Evolutionary conservation across 805 yeast species (phyloP), one percentile per base, ranked within the genome.

Genomic region (Yarrowia porcina): DNA sequence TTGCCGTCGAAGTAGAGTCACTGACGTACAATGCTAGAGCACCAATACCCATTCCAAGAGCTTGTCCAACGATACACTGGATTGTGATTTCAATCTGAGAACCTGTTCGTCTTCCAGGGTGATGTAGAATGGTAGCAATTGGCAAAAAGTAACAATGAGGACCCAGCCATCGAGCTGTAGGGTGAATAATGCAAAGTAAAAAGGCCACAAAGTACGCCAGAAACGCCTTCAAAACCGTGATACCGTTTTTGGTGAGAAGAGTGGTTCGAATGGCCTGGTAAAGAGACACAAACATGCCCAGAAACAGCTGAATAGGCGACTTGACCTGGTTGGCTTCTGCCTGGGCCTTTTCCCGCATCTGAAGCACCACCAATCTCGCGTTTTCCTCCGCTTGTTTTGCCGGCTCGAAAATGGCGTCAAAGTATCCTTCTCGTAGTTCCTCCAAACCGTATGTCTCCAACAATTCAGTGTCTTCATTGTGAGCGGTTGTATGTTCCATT

Each of bases 401-500:
- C 18, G 21, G 67, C 66, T 36, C 69, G 64, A 73, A 81, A 1
- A 75, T 71, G 1, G 83, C 78, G 66, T 81, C 83, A 64, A 81
- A 81, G 67, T 77, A 80, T 10, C 83, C 83, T 57, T 78, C 78
- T 66, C 84, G 72, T 25, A 78, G 66, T 66, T 81, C 84, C 61
- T 78, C 79, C n/a, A 80, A 60, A 0, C 71, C 75, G 62, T 71
- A 77, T 25, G 71, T 71, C 5, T 74, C 75, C 33, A 78, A 65
- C n/a, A 72, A 68, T 20, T 75, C 74, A 64, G 76, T 68, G 4
- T 69, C 66, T 11, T 59, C 61, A 12, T 28, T 23, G 4, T 20
- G 30, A 4, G 15, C 21, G 6, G 57, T 50, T 6, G 57, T 50
- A 11, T 50, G 41, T 5, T 35, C 44, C 59, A 52, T 52, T n/a